Evolutionary conservation across 192 early-diverging fungal genomes (phyloP).

Genomic region (Mortierella alpina): DNA sequence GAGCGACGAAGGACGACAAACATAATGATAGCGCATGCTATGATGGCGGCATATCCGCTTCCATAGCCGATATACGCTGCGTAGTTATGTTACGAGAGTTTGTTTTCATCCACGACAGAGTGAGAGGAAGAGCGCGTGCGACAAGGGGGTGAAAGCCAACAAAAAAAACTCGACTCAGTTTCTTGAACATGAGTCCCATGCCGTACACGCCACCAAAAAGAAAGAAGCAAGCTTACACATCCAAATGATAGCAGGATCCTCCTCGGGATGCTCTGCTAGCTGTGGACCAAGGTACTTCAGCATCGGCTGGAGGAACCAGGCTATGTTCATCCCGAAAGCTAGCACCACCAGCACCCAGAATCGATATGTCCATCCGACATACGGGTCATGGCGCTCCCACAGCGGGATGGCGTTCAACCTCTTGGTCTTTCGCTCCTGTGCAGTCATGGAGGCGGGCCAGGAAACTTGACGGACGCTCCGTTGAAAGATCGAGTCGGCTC

Average conservation of each 20-base stretch:
- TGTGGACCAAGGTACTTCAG: slow-evolving; percentile 15
- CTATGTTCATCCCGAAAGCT: slow-evolving; percentile 12
- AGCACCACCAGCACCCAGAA: slow-evolving; percentile 27
- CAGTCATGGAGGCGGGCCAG: too few relatives aligned
- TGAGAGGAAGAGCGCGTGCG: not conserved
- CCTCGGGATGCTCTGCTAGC: slow-evolving; percentile 4
- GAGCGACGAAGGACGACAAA: slow-evolving; percentile 33
- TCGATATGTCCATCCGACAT: slow-evolving; percentile 18
- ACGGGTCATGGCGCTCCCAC: slow-evolving; percentile 47
- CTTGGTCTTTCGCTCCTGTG: not conserved
- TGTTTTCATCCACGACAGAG: not conserved
- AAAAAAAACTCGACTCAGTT: too few relatives aligned
- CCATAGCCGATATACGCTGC: slow-evolving; percentile 32
- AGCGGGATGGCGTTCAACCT: slow-evolving; percentile 15
- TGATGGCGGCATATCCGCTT: slow-evolving; percentile 44
- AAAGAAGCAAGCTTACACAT: not conserved
- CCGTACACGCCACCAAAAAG: too few relatives aligned
- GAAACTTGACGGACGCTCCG: slow-evolving; percentile 19
- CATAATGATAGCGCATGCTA: slow-evolving; percentile 27
- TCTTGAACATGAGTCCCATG: too few relatives aligned
- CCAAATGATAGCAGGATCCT: slow-evolving; percentile 22
- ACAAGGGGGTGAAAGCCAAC: not conserved
- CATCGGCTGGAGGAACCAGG: slow-evolving; percentile 42
- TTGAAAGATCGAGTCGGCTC: slow-evolving; percentile 20
- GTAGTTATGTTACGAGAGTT: not conserved